Percentiles rank a stretch among this genome's conserved stretches.
These are phyloP conservation scores for Hypoxylon sp. DNA, from an alignment of 2,329 filamentous ascomycete species.

Conservation along the genomic window DNA sequence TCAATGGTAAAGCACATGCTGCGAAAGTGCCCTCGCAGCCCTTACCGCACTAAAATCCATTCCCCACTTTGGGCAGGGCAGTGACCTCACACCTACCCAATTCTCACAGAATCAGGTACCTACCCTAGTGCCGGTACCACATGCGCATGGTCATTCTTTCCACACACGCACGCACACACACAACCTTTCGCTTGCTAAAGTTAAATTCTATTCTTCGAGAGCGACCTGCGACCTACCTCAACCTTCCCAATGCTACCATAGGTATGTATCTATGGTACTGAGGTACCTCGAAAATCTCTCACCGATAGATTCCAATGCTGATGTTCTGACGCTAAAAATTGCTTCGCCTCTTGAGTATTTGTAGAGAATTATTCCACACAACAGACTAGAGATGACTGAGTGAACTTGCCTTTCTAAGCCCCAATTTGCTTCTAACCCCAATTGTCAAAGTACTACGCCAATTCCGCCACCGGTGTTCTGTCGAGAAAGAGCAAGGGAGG, in stretches of 20 bases:
- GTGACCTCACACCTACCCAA: conserved; percentile 48
- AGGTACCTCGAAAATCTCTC: conserved; percentile 43
- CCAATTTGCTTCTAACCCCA: conserved; percentile 11
- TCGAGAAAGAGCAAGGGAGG: conserved; percentile 5
- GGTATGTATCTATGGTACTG: conserved; percentile 6
- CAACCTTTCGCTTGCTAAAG: conserved; percentile 17
- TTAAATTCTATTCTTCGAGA: conserved; percentile 19
- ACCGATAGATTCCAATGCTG: conserved; percentile 37
- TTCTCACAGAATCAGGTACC: conserved; percentile 40
- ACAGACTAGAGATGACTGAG: conserved; percentile 20
- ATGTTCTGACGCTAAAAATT: conserved; percentile 10
- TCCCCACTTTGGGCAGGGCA: conserved; percentile 42
- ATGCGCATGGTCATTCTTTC: conserved; percentile 32
- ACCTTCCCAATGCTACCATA: conserved; percentile 1
- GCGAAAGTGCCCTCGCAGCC: conserved; percentile 10
- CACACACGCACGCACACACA: conserved; percentile 16
- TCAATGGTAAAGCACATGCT: conserved; percentile 22
- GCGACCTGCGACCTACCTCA: conserved; percentile 8
- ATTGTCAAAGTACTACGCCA: conserved; percentile 5
- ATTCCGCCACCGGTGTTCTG: conserved; percentile 10
- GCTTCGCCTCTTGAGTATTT: conserved; percentile 14
- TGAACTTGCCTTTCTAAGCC: background rate
- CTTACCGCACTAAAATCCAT: conserved; percentile 25
- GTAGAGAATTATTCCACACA: conserved; percentile 5
- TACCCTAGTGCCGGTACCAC: conserved; percentile 37